Evolutionary conservation across 2,329 filamentous ascomycete species (phyloP).

Genomic region (Colletotrichum karsti): DNA sequence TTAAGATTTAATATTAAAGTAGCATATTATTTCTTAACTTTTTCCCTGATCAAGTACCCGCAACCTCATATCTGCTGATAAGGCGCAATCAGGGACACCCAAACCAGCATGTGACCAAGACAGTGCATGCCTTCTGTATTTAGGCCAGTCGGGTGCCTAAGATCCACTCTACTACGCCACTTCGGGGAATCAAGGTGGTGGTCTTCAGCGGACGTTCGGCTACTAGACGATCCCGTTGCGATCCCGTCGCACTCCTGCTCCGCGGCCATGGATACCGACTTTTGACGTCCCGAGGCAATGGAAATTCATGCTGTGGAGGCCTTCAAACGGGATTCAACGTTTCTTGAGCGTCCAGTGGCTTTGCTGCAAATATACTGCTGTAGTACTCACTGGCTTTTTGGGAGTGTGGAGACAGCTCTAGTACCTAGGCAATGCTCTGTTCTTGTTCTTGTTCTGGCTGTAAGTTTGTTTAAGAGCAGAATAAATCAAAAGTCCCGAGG

Average conservation of each 20-base stretch:
- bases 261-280: conserved; percentile 5
- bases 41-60: neutral
- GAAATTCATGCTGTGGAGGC: neutral
- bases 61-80: neutral
- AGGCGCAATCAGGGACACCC: conserved; percentile 15
- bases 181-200: neutral
- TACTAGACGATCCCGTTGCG: conserved; percentile 6
- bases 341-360: too few relatives aligned
- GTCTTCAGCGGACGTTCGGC: conserved; percentile 21
- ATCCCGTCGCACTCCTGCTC: neutral
- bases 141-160: conserved; percentile 10
- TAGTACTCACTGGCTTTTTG: too few relatives aligned
- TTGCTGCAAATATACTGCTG: too few relatives aligned
- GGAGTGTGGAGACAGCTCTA: too few relatives aligned
- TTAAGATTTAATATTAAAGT: neutral
- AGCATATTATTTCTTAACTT: too few relatives aligned
- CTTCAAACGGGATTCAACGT: neutral
- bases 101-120: conserved; percentile 25
- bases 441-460: too few relatives aligned
- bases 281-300: neutral
- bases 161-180: conserved; percentile 17
- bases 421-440: too few relatives aligned
- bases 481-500: too few relatives aligned
- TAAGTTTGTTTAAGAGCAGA: too few relatives aligned
- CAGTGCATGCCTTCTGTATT: conserved; percentile 18